These are phyloP conservation scores for Naganishia albida DNA, from an alignment of 1,284 basidiomycete genomes.

Conservation along the genomic window DNA sequence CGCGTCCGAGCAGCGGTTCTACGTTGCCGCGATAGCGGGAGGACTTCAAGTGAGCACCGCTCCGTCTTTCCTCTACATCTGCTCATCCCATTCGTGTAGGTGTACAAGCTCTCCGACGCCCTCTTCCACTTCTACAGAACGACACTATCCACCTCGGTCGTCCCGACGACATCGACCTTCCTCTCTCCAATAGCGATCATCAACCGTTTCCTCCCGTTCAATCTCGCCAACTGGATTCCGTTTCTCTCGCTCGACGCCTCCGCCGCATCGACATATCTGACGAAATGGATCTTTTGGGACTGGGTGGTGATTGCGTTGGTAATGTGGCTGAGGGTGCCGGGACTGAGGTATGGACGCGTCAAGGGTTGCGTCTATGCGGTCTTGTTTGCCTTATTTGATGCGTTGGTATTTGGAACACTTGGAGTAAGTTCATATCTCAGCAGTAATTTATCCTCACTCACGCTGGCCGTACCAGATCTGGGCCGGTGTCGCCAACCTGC, in stretches of 20 bases:
- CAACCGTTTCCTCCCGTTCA: slow-evolving; percentile 13
- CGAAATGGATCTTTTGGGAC: slow-evolving; percentile 32
- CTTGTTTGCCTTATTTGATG: slow-evolving; percentile 26
- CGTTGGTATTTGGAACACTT: slow-evolving; percentile 23
- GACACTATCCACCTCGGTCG: slow-evolving; percentile 16
- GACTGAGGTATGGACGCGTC: slow-evolving; percentile 18
- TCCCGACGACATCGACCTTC: slow-evolving; percentile 12
- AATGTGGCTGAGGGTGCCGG: slow-evolving; percentile 27
- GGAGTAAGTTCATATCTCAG: slow-evolving; percentile 5
- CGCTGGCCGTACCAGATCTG: slow-evolving; percentile 3
- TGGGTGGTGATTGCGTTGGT: slow-evolving; percentile 13
- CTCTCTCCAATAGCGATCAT: slow-evolving; percentile 29
- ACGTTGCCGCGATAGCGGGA: slow-evolving; percentile 45
- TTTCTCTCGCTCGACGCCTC: slow-evolving; percentile 20
- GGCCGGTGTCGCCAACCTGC: slow-evolving; percentile 7
- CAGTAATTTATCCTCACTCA: no score
- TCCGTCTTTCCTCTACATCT: not conserved
- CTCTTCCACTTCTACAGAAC: slow-evolving; percentile 36
- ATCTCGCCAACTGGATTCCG: slow-evolving; percentile 18
- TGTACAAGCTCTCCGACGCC: slow-evolving; percentile 51
- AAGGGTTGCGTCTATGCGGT: slow-evolving; percentile 17
- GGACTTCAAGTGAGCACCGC: slow-evolving; percentile 43
- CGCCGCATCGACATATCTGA: slow-evolving; percentile 24
- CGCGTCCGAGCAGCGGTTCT: slow-evolving; percentile 47
- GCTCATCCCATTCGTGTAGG: slow-evolving; percentile 32